Evolutionary conservation across 257 asterid genomes (phyloP), one percentile per base, ranked within the genome.

Genomic region (Primulina huaijiensis): DNA sequence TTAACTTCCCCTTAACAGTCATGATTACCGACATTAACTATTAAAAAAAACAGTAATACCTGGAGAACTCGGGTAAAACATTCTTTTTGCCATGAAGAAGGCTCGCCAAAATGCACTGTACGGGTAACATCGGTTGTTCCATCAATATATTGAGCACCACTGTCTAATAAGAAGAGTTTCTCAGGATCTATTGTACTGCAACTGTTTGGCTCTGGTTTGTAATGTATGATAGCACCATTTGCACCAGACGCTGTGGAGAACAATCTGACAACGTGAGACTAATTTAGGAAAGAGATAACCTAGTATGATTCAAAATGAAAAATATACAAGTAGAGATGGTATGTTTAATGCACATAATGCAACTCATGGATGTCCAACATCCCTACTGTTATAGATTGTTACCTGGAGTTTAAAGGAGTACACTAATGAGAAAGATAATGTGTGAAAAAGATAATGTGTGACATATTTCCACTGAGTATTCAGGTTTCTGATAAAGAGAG

Each of bases 61-160:
- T 94, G 95, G 72, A 94, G 85, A 67, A 94, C 99, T 79, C 97
- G 81, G 50, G 97, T 94, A 81, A 87, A 94, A 80, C 97, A 90
- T 84, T 87, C 96, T 79, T 77, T 94, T 71, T 94, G 79, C 85
- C 96, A 80, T 61, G 95, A 79, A 76, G 96, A 82, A 68, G 99
- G 97, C 75, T 89, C 84, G 55, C 96, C 87, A 79, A 94, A 91
- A 82, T 94, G 99, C 37, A 89, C 99, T 19, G 99, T 94, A 73
- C 99, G 82, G 5, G 99, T 94, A 68, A 94, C 74, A 72, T 94
- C 99, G 37, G 99, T 90, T 23, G 99, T 94, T 79, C 99, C 97
- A 79, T 94, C 99, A 74, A 90, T 71, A 77, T 86, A 94, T 71
- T 94, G 99, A 72, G 91, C 99, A 71, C 97, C 97, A 78, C 99